Evolutionary conservation across 2,329 filamentous ascomycete species (phyloP).

Genomic region (Colletotrichum neosansevieriae): DNA sequence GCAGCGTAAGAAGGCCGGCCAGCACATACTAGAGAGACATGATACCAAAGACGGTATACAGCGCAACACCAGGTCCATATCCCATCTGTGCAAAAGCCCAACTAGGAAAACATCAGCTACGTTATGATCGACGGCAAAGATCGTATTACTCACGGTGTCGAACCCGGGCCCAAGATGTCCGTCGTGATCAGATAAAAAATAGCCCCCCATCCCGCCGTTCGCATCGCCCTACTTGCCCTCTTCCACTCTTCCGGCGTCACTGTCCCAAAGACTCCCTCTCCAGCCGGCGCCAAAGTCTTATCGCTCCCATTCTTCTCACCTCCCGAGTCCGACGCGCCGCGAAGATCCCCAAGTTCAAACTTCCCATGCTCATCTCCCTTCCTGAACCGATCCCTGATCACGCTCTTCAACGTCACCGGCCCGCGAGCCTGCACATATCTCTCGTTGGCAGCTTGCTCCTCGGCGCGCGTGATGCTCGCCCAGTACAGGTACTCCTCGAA

Average conservation of each 20-base stretch:
- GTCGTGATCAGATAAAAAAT: conserved; percentile 64
- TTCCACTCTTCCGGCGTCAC: conserved; percentile 57
- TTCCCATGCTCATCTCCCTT: conserved; percentile 37
- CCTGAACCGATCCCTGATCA: conserved; percentile 40
- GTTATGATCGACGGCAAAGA: neutral
- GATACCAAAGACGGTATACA: conserved; percentile 59
- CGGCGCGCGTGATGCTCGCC: conserved; percentile 43
- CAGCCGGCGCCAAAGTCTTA: conserved; percentile 6
- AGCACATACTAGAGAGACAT: conserved; percentile 39
- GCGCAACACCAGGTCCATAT: conserved; percentile 57
- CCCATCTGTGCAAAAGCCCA: conserved; percentile 50
- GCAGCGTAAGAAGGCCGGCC: too few relatives aligned
- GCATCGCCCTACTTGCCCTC: conserved; percentile 58
- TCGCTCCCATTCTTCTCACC: conserved; percentile 6
- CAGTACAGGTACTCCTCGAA: conserved; percentile 47
- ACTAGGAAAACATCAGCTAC: neutral
- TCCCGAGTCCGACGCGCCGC: conserved; percentile 1
- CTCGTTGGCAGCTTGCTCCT: conserved; percentile 39
- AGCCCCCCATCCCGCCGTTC: conserved; percentile 59
- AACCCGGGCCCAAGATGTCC: conserved; percentile 59
- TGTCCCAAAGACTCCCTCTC: conserved; percentile 1
- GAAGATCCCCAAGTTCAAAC: conserved; percentile 10
- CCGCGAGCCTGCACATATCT: conserved; percentile 32
- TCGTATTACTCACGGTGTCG: conserved; percentile 48
- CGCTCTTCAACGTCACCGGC: conserved; percentile 35